Base-by-base conservation (phyloP, 108 stramenopile species). In the Poteriospumella lacustris region DNA sequence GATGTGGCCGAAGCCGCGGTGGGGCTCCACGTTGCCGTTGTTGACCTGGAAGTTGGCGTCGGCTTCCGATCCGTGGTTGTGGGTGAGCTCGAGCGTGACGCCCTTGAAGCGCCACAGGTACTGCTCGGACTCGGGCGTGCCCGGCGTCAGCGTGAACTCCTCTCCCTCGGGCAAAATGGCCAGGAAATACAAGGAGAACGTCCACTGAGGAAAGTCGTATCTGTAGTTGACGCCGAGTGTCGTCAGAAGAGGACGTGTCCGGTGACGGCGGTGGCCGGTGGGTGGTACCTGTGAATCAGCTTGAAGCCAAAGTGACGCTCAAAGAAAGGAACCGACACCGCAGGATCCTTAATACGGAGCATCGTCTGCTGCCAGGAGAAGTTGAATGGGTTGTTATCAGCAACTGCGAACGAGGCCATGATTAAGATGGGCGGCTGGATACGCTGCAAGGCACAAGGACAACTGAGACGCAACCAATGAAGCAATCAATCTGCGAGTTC, bases 1-100 rank as follows among this genome's bases (percentile, higher is more conserved):
- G 83, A 99, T 85, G 83, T 99, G 97, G 28, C 96, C 96, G 88
- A 96, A 99, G 41, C 97, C 97, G 56, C 92, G 90, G 52, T 90
- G 87, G 43, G 89, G 94, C 68, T 95, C 94, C 83, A 94, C 93
- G 82, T 99, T 99, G 28, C 97, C 97, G 82, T 90, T 94, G 76
- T 85, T 64, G 33, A 64, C 60, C 31, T 64, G 28, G 60, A 64
- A 64, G 36, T 26, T 24, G 28, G 28, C 60, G 36, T 64, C 60
- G 31, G 9, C 36, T 24, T 64, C 60, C 5, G 60, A 31, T 3
- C 60, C 60, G 31, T 64, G 36, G 31, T 64, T 64, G 31, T 84
- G 89, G 42, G 58, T 56, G 33, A 29, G 31, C 38, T 24, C 28
- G 15, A 38, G 3, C 33, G 26, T 84, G 1, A 88, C 85, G 12